Conservation (phyloP, 2,329 filamentous ascomycete species). For the Scleromitrula shiraiana region DNA sequence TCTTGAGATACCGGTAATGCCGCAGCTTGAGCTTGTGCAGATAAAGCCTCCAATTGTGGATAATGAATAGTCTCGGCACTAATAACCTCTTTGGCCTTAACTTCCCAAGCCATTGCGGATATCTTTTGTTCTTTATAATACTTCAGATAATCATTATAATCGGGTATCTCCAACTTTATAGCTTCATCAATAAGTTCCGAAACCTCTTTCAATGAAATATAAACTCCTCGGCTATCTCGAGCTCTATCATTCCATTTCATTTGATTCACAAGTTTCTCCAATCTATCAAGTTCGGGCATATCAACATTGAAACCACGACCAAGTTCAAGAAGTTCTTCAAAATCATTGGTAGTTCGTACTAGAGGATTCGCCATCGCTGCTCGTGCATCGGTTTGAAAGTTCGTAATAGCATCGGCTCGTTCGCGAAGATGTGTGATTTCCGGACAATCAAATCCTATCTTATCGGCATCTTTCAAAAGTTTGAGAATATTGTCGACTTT, state of each 20-base stretch:
- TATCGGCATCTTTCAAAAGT: conserved; percentile 74
- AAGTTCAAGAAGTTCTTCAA: conserved; percentile 86
- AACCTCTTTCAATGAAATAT: conserved; percentile 71
- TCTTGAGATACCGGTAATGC: conserved; percentile 73
- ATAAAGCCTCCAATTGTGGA: conserved; percentile 86
- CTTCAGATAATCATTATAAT: conserved; percentile 70
- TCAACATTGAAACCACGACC: conserved; percentile 87
- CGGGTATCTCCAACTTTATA: conserved; percentile 66
- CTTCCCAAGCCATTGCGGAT: conserved; percentile 81
- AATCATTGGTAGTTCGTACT: conserved; percentile 58
- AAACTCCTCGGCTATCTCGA: conserved; percentile 51
- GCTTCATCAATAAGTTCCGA: conserved; percentile 71
- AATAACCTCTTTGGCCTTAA: conserved; percentile 87
- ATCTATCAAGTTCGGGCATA: conserved; percentile 75
- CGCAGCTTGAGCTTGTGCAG: conserved; percentile 63
- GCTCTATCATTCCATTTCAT: conserved; percentile 84
- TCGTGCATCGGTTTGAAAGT: conserved; percentile 72
- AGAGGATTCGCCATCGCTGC: conserved; percentile 60
- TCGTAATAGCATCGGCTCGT: conserved; percentile 73
- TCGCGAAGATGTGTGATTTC: conserved; percentile 83
- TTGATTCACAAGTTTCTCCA: conserved; percentile 75
- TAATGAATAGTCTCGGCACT: conserved; percentile 88
- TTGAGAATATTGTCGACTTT: conserved; percentile 84
- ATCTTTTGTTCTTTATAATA: conserved; percentile 69
- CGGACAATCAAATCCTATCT: conserved; percentile 85